Percentiles rank a stretch among this genome's conserved stretches.
Evolutionary conservation across 345 rosid genomes (phyloP).

Genomic region (Melaleuca quinquenervia): DNA sequence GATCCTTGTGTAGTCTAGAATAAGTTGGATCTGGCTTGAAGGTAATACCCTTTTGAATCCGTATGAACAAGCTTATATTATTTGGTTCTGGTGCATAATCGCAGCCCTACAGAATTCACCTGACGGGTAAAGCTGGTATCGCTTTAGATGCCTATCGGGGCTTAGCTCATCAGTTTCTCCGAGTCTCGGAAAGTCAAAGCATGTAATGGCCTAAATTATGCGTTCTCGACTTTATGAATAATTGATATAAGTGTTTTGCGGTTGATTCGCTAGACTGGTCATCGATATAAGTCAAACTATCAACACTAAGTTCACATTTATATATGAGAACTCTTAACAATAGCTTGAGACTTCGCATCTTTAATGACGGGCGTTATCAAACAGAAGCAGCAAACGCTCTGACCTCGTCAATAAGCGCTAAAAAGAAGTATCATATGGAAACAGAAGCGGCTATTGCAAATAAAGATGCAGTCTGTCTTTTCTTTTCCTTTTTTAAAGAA

Average conservation of each 20-base stretch:
- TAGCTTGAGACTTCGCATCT: too few species aligned
- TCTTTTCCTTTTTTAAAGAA: too few species aligned
- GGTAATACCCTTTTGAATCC: neutral
- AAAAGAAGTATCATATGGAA: too few species aligned
- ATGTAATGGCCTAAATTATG: neutral
- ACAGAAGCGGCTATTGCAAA: too few species aligned
- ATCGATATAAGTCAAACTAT: neutral
- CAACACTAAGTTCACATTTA: neutral
- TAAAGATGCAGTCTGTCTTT: too few species aligned
- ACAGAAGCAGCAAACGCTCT: too few species aligned
- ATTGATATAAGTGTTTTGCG: too few species aligned
- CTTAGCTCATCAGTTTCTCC: neutral
- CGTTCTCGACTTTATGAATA: neutral
- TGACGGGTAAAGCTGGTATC: neutral
- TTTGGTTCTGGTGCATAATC: neutral
- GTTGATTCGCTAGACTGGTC: neutral
- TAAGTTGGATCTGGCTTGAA: neutral
- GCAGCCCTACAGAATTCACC: neutral
- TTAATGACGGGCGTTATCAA: too few species aligned
- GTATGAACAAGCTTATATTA: neutral
- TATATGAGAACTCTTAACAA: too few species aligned
- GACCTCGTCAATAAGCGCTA: too few species aligned
- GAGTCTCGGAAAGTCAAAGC: neutral
- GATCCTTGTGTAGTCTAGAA: neutral
- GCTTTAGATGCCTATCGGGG: neutral